Base-by-base conservation (phyloP, 352 stramenopile species). In the Lagenidium sp. region DNA sequence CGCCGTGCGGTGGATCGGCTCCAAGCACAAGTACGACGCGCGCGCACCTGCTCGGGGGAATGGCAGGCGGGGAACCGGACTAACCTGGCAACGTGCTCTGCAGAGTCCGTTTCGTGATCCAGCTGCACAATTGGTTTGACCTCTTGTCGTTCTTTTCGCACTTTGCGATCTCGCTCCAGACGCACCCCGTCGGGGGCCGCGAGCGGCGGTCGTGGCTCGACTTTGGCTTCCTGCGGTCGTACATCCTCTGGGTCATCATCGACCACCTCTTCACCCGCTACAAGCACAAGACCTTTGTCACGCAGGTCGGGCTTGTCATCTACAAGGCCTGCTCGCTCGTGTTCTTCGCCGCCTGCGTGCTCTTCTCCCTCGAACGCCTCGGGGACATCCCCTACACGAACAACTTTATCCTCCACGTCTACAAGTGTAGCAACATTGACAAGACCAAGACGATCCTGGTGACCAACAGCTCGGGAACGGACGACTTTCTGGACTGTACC, bases 361-460 rank as follows among this genome's bases (percentile, higher is more conserved):
- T 92, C 26, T 92, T 91, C 37, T 90, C 82, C 25, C 65, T 94
- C 23, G 82, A 94, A 50, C 78, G 74, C 2, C 65, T 94, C 10
- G 82, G 82, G 36, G 82, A 94, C 44, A 41, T 94, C 19, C 77
- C 79, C 4, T 74, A 83, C 55, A 87, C 72, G 19, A 73, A 87
- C 53, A 88, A 64, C 43, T 94, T 86, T 23, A 47, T 94, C 19
- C 56, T 92, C 8, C 79, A 94, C 20, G 79, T 94, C 36, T 94
- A 94, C 57, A 66, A 89, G 60, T 94, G 82, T 46, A 72, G 41
- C 24, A 84, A 69, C 37, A 47, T 44, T 0, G 59, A 72, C 18
- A 64, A 73, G 24, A 70, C 47, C 7, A 53, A 66, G 21, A 63
- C 50, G 29, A 67, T 90, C 13, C 47, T 90, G 4, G 37, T 63